A percentile compares a stretch with the other conserved stretches of the same genome.
These are phyloP conservation scores for Fusarium setosum DNA, from an alignment of 2,329 filamentous ascomycete species.

Conservation along the genomic window DNA sequence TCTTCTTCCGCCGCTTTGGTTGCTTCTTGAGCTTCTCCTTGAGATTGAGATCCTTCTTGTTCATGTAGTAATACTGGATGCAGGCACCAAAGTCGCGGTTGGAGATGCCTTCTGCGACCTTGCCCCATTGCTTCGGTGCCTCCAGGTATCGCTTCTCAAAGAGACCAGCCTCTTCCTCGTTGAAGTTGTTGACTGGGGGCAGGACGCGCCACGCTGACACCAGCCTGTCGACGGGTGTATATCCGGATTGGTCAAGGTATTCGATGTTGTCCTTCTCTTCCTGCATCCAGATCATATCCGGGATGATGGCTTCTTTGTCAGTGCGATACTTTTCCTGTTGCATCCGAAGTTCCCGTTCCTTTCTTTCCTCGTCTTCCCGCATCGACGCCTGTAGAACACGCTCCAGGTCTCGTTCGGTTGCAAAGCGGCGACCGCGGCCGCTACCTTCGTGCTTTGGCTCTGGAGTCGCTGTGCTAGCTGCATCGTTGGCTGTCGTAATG, in stretches of 20 bases:
- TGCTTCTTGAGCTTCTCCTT: slow-evolving; percentile 80
- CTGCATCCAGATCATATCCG: slow-evolving; percentile 73
- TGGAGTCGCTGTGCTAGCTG: slow-evolving; percentile 53
- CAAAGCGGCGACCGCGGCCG: slow-evolving; percentile 67
- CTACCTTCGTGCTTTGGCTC: slow-evolving; percentile 69
- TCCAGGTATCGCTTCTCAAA: slow-evolving; percentile 83
- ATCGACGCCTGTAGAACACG: slow-evolving; percentile 78
- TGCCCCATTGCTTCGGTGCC: slow-evolving; percentile 85
- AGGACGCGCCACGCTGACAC: slow-evolving; percentile 78
- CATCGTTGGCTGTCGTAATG: slow-evolving; percentile 50
- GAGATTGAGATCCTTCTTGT: slow-evolving; percentile 79
- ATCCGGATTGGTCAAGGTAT: slow-evolving; percentile 75
- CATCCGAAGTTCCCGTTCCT: slow-evolving; percentile 72
- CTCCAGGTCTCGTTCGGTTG: slow-evolving; percentile 79
- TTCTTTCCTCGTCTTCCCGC: slow-evolving; percentile 75
- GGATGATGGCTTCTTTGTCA: slow-evolving; percentile 81
- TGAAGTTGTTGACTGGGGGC: slow-evolving; percentile 80
- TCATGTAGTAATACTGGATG: slow-evolving; percentile 88
- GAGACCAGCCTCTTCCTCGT: slow-evolving; percentile 72
- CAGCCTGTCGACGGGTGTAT: slow-evolving; percentile 72
- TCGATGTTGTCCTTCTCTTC: slow-evolving; percentile 68
- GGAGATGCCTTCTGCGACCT: slow-evolving; percentile 75
- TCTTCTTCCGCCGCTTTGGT: slow-evolving; percentile 68
- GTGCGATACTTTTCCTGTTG: slow-evolving; percentile 78
- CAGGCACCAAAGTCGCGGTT: slow-evolving; percentile 80